Percentiles rank a stretch among this genome's conserved stretches.
These are phyloP conservation scores for Metrosideros polymorpha DNA, from an alignment of 441 rosid genomes.

Conservation along the genomic window DNA sequence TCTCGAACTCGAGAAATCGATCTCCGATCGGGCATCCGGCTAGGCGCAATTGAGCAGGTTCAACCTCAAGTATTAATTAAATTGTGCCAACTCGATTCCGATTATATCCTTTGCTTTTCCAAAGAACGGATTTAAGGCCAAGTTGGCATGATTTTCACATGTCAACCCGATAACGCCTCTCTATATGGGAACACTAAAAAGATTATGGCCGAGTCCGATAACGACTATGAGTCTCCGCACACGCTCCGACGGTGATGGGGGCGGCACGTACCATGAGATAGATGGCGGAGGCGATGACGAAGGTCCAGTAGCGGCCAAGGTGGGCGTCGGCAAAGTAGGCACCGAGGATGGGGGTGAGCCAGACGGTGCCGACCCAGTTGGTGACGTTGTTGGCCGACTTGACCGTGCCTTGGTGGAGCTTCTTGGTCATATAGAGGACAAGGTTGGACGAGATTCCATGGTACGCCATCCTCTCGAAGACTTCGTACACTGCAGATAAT, in stretches of 20 bases:
- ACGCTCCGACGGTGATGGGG: neutral
- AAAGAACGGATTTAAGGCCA: neutral
- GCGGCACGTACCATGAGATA: slow-evolving; percentile 38
- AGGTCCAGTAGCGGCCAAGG: slow-evolving; percentile 90
- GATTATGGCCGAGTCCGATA: neutral
- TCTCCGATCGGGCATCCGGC: neutral
- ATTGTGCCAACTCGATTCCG: neutral
- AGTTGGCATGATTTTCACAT: neutral
- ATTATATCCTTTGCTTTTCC: neutral
- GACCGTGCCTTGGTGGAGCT: slow-evolving; percentile 61
- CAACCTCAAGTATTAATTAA: neutral
- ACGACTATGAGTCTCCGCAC: neutral
- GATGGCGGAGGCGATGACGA: slow-evolving; percentile 33
- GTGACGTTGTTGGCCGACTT: slow-evolving; percentile 65
- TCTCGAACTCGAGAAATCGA: neutral
- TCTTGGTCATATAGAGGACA: slow-evolving; percentile 42
- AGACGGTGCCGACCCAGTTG: slow-evolving; percentile 68
- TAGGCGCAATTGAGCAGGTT: neutral
- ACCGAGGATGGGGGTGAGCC: slow-evolving; percentile 65
- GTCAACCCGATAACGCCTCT: neutral
- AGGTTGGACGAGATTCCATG: slow-evolving; percentile 67
- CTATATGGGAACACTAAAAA: neutral
- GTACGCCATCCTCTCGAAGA: slow-evolving; percentile 70
- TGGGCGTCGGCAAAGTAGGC: slow-evolving; percentile 81
- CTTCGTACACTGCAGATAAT: slow-evolving; percentile 44